Conservation (phyloP, 1,139 yeast species). For the Taiozyma sp. region DNA sequence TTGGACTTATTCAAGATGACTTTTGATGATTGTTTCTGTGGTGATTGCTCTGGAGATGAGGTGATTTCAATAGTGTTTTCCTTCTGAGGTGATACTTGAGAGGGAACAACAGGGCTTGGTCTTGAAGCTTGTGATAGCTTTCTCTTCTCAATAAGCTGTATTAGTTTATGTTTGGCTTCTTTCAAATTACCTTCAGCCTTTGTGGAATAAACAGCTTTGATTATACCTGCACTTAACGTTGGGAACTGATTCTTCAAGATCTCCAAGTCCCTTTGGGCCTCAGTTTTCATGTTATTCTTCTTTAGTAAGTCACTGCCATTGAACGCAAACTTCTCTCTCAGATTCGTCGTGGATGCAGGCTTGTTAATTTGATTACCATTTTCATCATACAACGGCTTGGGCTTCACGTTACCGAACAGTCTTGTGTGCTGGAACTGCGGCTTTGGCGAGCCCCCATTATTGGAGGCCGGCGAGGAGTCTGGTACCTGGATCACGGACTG, state of each 20-base stretch:
- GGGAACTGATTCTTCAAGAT: conserved; percentile 45
- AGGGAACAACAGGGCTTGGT: neutral
- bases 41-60: conserved; percentile 23
- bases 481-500: conserved; percentile 37
- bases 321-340: conserved; percentile 30
- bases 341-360: conserved; percentile 12
- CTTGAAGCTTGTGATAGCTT: conserved; percentile 13
- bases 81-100: neutral
- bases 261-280: conserved; percentile 32
- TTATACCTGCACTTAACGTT: conserved; percentile 43
- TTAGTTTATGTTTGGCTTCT: conserved; percentile 47
- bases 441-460: neutral
- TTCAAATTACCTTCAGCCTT: conserved; percentile 50
- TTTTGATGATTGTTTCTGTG: conserved; percentile 40
- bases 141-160: conserved; percentile 25
- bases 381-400: conserved; percentile 4
- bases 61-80: conserved; percentile 12
- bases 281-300: conserved; percentile 4
- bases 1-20: conserved; percentile 52
- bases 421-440: conserved; percentile 3
- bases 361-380: conserved; percentile 1
- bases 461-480: conserved; percentile 36
- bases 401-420: conserved; percentile 15
- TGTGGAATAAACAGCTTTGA: conserved; percentile 57
- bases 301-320: conserved; percentile 22